Conservation (phyloP, 2,329 filamentous ascomycete genomes). For the Nemania abortiva region DNA sequence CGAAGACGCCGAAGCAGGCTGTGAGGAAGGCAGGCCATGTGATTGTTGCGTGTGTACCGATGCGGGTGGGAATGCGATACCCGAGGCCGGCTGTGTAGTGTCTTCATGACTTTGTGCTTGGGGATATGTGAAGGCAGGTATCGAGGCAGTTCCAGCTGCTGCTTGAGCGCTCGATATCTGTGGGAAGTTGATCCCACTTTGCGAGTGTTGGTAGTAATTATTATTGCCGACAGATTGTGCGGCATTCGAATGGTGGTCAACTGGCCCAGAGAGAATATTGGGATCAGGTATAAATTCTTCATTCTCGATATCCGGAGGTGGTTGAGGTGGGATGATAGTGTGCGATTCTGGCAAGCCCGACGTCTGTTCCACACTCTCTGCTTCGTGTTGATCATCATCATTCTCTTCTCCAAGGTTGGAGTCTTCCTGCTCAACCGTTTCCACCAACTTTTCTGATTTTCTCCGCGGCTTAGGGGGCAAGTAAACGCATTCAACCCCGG, state of each 20-base stretch:
- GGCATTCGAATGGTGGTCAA: conserved; percentile 42
- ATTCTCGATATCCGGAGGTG: conserved; percentile 46
- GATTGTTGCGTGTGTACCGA: conserved; percentile 33
- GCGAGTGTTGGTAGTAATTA: conserved; percentile 43
- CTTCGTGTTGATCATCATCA: conserved; percentile 19
- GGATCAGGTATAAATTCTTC: conserved; percentile 53
- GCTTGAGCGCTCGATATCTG: conserved; percentile 31
- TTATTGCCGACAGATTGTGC: conserved; percentile 36
- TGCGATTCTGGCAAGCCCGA: conserved; percentile 12
- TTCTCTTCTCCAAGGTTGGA: conserved; percentile 40
- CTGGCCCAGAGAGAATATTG: conserved; percentile 47
- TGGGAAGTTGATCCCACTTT: conserved; percentile 40
- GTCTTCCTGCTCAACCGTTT: conserved; percentile 39
- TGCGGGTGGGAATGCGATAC: conserved; percentile 34
- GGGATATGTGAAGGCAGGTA: conserved; percentile 33
- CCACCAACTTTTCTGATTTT: conserved; percentile 45
- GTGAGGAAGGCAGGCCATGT: conserved; percentile 29
- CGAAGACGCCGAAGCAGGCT: conserved; percentile 24
- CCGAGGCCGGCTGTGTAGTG: conserved; percentile 35
- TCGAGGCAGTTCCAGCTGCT: conserved; percentile 23
- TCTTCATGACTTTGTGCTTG: conserved; percentile 39
- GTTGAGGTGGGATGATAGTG: conserved; percentile 8
- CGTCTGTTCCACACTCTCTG: conserved; percentile 1
- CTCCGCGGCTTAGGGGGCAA: conserved; percentile 48
- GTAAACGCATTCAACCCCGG: conserved; percentile 48